Conservation (phyloP, 305 asterid genomes). For the Lippia alba region DNA sequence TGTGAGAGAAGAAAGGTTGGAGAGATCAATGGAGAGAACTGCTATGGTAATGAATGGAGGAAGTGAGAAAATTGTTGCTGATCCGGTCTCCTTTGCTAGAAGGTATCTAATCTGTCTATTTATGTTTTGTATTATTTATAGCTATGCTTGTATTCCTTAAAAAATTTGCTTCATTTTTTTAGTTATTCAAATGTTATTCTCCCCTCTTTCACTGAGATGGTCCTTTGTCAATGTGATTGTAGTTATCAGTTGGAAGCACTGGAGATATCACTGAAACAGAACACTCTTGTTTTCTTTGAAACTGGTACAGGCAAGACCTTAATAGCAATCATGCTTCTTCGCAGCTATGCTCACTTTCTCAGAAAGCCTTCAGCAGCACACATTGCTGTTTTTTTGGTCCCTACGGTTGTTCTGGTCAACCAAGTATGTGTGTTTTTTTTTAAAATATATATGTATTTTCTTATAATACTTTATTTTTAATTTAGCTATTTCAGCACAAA, state of each 20-base stretch:
- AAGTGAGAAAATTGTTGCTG: constrained; percentile 41
- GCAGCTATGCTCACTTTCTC: constrained; percentile 60
- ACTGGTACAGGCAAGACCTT: constrained; percentile 89
- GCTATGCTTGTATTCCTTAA: background rate
- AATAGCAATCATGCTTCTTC: constrained; percentile 83
- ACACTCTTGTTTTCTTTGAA: constrained; percentile 78
- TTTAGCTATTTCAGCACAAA: background rate
- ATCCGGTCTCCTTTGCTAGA: constrained; percentile 53
- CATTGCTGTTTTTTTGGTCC: constrained; percentile 84
- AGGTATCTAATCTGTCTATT: constrained; percentile 41
- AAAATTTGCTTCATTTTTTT: background rate
- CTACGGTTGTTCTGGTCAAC: constrained; percentile 70
- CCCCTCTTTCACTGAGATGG: background rate
- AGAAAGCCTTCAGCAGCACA: constrained; percentile 65
- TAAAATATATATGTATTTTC: background rate
- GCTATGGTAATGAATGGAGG: constrained; percentile 36
- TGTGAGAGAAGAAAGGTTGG: constrained; percentile 24
- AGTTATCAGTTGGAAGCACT: constrained; percentile 88
- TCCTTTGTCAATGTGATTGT: constrained; percentile 34
- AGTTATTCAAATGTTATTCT: background rate
- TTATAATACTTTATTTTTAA: background rate
- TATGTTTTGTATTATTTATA: background rate
- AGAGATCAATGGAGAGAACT: constrained; percentile 31
- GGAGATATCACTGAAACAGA: constrained; percentile 64
- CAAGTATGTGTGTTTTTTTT: constrained; percentile 56